Percentiles rank a stretch among this genome's conserved stretches.
Conservation (phyloP, 2,329 filamentous ascomycete genomes). For the Sclerotiophoma versabilis region DNA sequence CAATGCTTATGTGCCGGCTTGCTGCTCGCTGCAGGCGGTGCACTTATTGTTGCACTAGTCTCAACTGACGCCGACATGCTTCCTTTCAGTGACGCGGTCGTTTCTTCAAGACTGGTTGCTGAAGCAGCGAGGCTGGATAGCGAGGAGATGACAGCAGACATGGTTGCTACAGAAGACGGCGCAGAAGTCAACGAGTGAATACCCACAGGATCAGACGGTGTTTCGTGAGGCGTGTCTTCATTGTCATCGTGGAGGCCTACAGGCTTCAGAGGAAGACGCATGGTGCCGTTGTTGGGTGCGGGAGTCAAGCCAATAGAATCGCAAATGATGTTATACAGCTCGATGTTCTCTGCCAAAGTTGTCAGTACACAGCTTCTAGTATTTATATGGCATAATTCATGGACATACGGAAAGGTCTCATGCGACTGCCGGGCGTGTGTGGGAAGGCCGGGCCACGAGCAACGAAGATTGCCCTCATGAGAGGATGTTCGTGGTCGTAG, state of each 20-base stretch:
- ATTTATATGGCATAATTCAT: no score
- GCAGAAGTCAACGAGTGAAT: slow-evolving; percentile 13
- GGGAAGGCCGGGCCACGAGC: slow-evolving; percentile 92
- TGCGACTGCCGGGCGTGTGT: slow-evolving; percentile 78
- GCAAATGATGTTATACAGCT: slow-evolving; percentile 94
- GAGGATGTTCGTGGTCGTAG: slow-evolving; percentile 91
- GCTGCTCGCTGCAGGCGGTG: slow-evolving; percentile 21
- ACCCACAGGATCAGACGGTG: slow-evolving; percentile 61
- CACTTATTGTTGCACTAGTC: slow-evolving; percentile 25
- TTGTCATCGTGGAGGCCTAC: slow-evolving; percentile 66
- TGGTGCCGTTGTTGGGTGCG: slow-evolving; percentile 84
- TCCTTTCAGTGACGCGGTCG: slow-evolving; percentile 13
- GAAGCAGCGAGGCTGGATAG: slow-evolving; percentile 33
- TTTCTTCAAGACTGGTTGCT: slow-evolving; percentile 31
- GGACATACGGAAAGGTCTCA: slow-evolving; percentile 83
- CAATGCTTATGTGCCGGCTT: slow-evolving; percentile 27
- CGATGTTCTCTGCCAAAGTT: slow-evolving; percentile 75
- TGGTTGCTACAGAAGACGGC: slow-evolving; percentile 21
- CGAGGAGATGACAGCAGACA: slow-evolving; percentile 22
- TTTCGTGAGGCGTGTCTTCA: slow-evolving; percentile 54
- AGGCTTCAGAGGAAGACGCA: slow-evolving; percentile 73
- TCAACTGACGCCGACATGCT: slow-evolving; percentile 6
- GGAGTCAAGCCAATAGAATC: slow-evolving; percentile 80
- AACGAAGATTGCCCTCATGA: slow-evolving; percentile 96
- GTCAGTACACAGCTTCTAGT: not conserved